Conservation (phyloP, 352 stramenopile genomes). For the Elongisporangium undulatum region DNA sequence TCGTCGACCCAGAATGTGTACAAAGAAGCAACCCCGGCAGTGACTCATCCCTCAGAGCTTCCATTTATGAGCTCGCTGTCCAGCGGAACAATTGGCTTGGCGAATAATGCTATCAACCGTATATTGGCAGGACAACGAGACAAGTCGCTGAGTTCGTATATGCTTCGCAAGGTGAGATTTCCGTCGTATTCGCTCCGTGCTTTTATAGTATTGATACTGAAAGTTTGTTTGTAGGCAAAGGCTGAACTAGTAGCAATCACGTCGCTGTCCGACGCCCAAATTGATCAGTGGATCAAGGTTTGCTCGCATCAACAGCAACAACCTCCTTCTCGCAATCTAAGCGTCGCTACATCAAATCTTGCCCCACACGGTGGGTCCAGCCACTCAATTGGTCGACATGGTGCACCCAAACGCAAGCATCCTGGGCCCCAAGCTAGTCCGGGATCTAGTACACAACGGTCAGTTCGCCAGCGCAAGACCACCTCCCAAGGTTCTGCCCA, state of each 20-base stretch:
- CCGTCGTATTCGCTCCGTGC: neutral
- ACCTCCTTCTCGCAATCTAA: slow-evolving; percentile 8
- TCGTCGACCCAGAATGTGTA: slow-evolving; percentile 31
- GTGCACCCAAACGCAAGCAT: slow-evolving; percentile 47
- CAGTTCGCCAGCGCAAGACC: slow-evolving; percentile 41
- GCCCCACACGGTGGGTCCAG: neutral
- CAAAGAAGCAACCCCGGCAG: slow-evolving; percentile 15
- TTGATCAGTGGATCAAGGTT: slow-evolving; percentile 66
- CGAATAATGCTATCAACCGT: slow-evolving; percentile 41
- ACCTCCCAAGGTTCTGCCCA: slow-evolving; percentile 1
- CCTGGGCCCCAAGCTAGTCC: slow-evolving; percentile 14
- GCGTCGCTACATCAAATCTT: slow-evolving; percentile 7
- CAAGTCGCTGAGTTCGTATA: slow-evolving; percentile 31
- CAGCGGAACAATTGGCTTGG: slow-evolving; percentile 30
- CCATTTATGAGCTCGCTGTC: slow-evolving; percentile 42
- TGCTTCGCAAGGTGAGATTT: slow-evolving; percentile 34
- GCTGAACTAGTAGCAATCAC: slow-evolving; percentile 52
- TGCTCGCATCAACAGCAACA: slow-evolving; percentile 22
- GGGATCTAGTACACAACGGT: slow-evolving; percentile 15
- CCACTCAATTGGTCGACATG: slow-evolving; percentile 21
- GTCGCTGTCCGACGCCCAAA: slow-evolving; percentile 45
- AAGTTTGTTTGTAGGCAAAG: slow-evolving; percentile 23
- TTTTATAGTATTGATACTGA: slow-evolving; percentile 2
- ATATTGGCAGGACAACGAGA: slow-evolving; percentile 53
- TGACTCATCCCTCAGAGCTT: slow-evolving; percentile 37